These are phyloP conservation scores for Cicer pinnatifidum DNA, from an alignment of 306 rosid species.

Conservation along the genomic window DNA sequence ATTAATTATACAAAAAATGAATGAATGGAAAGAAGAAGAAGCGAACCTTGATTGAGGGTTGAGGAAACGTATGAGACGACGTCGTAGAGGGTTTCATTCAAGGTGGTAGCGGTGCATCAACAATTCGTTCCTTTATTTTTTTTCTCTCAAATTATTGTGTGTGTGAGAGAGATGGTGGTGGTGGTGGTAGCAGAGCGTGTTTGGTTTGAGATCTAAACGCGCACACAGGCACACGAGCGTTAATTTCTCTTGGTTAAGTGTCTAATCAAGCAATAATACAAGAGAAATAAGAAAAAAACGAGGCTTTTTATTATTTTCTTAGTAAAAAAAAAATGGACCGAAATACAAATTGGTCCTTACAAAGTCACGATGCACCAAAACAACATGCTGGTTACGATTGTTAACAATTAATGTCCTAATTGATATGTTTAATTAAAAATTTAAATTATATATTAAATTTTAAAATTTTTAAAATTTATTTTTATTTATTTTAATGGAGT, in stretches of 20 bases:
- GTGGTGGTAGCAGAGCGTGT: constrained; percentile 20
- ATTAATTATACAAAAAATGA: background rate
- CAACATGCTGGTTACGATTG: no score
- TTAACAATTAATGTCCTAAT: no score
- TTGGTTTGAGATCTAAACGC: constrained; percentile 47
- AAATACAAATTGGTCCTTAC: no score
- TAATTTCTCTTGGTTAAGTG: constrained; percentile 49
- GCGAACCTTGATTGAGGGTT: constrained; percentile 50
- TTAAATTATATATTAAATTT: no score
- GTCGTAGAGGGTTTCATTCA: constrained; percentile 32
- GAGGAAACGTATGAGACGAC: constrained; percentile 35
- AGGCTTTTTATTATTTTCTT: no score
- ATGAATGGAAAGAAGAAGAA: constrained; percentile 11
- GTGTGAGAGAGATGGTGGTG: background rate
- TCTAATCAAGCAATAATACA: constrained; percentile 42
- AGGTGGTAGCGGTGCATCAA: constrained; percentile 28
- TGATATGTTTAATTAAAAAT: no score
- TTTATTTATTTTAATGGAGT: no score
- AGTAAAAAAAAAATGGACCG: no score
- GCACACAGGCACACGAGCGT: constrained; percentile 38
- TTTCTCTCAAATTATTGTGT: no score
- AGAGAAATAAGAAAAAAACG: background rate
- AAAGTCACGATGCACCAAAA: no score
- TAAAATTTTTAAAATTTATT: no score
- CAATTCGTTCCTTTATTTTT: background rate